A percentile compares a stretch with the other conserved stretches of the same genome.
Evolutionary conservation across 73 alveolate genomes (phyloP).

Genomic region (Durusdinium trenchii): DNA sequence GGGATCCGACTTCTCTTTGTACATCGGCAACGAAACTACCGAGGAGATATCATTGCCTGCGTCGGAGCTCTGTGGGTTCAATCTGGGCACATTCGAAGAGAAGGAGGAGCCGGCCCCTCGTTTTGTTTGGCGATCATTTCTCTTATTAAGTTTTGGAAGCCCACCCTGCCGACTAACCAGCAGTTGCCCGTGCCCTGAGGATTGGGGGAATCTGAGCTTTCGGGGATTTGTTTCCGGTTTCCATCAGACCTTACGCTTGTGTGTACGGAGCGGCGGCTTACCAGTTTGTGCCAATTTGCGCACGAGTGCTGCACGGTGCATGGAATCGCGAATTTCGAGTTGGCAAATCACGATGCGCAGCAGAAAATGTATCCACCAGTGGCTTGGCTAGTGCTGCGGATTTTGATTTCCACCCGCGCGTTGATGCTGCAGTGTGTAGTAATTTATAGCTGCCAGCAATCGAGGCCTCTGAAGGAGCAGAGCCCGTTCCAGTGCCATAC

Average conservation of each 20-base stretch:
- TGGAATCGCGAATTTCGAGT: slow-evolving; percentile 7
- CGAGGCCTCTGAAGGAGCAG: slow-evolving; percentile 18
- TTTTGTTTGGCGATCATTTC: neutral
- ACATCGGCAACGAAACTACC: neutral
- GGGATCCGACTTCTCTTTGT: neutral
- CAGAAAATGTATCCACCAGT: slow-evolving; percentile 23
- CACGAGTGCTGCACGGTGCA: neutral
- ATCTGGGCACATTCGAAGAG: neutral
- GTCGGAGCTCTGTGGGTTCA: slow-evolving; percentile 26
- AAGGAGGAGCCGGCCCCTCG: slow-evolving; percentile 2
- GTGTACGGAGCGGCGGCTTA: neutral
- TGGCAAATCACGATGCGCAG: neutral
- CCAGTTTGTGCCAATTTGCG: neutral
- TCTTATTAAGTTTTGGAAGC: neutral
- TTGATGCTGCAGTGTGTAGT: neutral
- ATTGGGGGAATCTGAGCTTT: neutral
- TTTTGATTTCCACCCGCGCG: no score
- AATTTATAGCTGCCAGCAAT: neutral
- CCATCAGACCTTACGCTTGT: neutral
- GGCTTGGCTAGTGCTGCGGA: neutral
- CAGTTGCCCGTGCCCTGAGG: neutral
- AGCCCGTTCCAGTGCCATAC: slow-evolving; percentile 15
- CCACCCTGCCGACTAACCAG: neutral
- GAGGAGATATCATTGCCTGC: neutral
- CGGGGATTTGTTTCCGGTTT: neutral